phyloP scores from a whole-genome alignment of 345 rosid species.

The Cardiospermum halicacabum region DNA sequence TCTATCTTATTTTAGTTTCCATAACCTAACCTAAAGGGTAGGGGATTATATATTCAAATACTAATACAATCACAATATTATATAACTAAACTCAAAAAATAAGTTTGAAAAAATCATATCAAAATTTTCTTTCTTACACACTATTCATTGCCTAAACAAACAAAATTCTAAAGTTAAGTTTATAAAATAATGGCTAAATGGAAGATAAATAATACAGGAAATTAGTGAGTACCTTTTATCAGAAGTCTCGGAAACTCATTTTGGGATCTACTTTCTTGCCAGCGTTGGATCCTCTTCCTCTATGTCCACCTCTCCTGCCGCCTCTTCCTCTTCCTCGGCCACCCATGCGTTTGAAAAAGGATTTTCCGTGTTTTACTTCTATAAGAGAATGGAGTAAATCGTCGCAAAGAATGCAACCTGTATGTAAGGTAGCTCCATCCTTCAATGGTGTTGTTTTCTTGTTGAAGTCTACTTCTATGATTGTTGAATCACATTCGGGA shows the following conservation, averaged over 20 bases:
- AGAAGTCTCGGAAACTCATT: slow-evolving; percentile 63
- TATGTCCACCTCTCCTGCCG: slow-evolving; percentile 51
- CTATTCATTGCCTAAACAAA: no score
- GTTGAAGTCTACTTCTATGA: slow-evolving; percentile 87
- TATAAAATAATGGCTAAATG: neutral
- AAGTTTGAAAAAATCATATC: no score
- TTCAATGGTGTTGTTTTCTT: slow-evolving; percentile 84
- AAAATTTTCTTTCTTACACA: no score
- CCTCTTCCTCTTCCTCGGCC: slow-evolving; percentile 60
- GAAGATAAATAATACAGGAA: neutral
- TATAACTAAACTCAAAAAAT: no score
- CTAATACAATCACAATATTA: no score
- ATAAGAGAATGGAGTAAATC: slow-evolving; percentile 85
- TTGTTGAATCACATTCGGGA: slow-evolving; percentile 69
- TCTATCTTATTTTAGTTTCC: no score
- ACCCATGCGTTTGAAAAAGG: slow-evolving; percentile 50
- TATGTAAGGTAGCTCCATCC: slow-evolving; percentile 74
- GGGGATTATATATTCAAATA: no score
- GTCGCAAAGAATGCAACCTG: slow-evolving; percentile 85
- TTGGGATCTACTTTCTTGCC: slow-evolving; percentile 43
- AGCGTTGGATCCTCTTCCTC: slow-evolving; percentile 44
- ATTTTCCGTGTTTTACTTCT: slow-evolving; percentile 81
- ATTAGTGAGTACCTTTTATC: neutral
- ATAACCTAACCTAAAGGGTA: no score
- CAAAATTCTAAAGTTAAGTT: no score